Evolutionary conservation across 192 early-diverging fungal genomes (phyloP), one percentile per base, ranked within the genome.

Genomic region (Coemansia brasiliensis): DNA sequence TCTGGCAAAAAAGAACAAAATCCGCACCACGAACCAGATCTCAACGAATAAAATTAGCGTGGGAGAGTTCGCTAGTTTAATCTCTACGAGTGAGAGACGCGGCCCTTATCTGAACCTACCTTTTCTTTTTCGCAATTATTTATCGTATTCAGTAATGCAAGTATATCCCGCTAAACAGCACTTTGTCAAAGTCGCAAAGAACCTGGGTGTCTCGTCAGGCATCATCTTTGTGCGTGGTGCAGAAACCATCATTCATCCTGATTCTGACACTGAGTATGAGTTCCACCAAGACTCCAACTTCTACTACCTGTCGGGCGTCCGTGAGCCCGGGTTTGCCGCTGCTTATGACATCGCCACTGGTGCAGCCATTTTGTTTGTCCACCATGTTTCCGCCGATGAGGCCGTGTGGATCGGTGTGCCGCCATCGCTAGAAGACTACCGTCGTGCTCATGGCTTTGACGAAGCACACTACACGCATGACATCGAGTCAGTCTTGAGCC

Each of bases 281-380:
- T 95, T 95, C 72, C 83, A 90, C 57, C 93, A 95, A 55, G 91
- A 95, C 72, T 83, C 82, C 46, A 91, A 90, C 83, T 95, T 93
- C 49, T 85, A 86, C 63, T 96, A 94, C 66, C 82, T 94, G 15
- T 88, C 92, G 4, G 92, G 92, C 43, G 86, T 87, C 41, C 65
- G 67, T 29, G 88, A 89, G 64, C 86, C 90, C 22, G 91, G 85
- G 48, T 91, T 83, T 52, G 83, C 83, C 50, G 82, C 86, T 2
- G 62, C 88, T 22, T 79, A 90, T 57, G 89, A 94, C 73, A 71
- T 93, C 18, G 58, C 74, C 48, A 65, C 85, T 4, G 40, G 66
- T 44, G 72, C 79, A 10, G 80, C 86, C 18, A 83, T 81, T 35
- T 61, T 96, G 55, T 85, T 91, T 55, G 85, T 85, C 29, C 90